These are phyloP conservation scores for Acacia acuminata DNA, from an alignment of 306 rosid species.

Conservation along the genomic window DNA sequence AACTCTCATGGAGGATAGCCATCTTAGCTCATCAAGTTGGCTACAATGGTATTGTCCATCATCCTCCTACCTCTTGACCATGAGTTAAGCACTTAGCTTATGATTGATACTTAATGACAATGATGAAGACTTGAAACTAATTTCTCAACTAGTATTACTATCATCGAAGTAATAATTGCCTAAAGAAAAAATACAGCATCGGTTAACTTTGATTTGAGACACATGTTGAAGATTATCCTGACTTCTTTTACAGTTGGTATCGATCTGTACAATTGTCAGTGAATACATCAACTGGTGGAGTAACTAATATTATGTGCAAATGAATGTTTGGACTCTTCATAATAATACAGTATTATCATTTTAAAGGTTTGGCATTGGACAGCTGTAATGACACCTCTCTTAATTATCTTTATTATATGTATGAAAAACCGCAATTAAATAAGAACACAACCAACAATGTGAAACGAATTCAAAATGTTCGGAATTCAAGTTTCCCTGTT, in stretches of 20 bases:
- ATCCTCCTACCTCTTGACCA: not conserved
- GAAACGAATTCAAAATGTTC: slow-evolving; percentile 9
- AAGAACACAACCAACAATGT: not conserved
- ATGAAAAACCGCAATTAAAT: not conserved
- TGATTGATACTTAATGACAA: not conserved
- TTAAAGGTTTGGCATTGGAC: not conserved
- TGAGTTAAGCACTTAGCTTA: not conserved
- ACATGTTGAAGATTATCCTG: not conserved
- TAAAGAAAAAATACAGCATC: not conserved
- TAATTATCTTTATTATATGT: not conserved
- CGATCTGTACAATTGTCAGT: not conserved
- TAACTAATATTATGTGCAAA: too few relatives aligned
- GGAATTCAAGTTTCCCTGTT: slow-evolving; percentile 15
- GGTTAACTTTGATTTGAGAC: not conserved
- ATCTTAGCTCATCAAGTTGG: not conserved
- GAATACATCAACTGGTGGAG: not conserved
- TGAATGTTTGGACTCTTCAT: too few relatives aligned
- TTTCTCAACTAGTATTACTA: not conserved
- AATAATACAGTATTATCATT: too few relatives aligned
- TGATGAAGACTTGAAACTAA: not conserved
- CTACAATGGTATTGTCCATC: not conserved
- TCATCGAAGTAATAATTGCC: not conserved
- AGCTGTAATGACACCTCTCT: not conserved
- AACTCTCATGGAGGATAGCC: not conserved
- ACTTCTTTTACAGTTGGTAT: not conserved